Evolutionary conservation across 352 stramenopile genomes (phyloP), one percentile per base, ranked within the genome.

Genomic region (Ochromonadaceae sp.): DNA sequence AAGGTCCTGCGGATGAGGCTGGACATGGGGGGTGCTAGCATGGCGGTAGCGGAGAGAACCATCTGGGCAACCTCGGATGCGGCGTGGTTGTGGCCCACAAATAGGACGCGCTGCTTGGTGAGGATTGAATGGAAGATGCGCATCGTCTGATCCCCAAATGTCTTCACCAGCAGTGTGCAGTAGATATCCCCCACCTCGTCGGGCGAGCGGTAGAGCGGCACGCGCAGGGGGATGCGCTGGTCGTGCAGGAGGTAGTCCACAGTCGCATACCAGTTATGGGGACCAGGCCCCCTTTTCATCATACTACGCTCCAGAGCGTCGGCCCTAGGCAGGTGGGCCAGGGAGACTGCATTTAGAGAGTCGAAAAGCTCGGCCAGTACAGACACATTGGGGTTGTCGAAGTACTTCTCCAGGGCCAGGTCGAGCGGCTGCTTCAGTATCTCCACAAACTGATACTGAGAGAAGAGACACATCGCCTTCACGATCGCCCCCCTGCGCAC

Each of bases 361-460:
- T 65, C 32, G 47, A 58, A 74, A 15, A 74, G 68, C 1, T 39
- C 57, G 12, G 26, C 38, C 4, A 74, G 43, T 15, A 74, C 69
- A 22, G 53, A 40, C 4, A 66, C 35, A 20, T 61, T 59, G 10
- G 30, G 56, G 15, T 34, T 74, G 20, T 72, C 10, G 26, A 67
- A 68, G 34, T 50, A 68, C 42, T 69, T 44, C 26, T 68, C 61
- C 15, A 68, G 47, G 20, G 61, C 56, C 34, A 62, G 20, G 22
- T 44, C 61, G 26, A 68, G 57, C 12, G 55, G 36, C 39, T 49
- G 25, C 17, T 55, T 47, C n/a, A 68, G 50, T 30, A 26, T 32
- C 20, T 75, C 69, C 41, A 76, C 61, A 47, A 73, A 76, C 50
- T 60, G 53, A 36, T 76, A 71, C n/a, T 32, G 70, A 34, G 70